Percentiles rank a stretch among this genome's conserved stretches.
phyloP scores from a whole-genome alignment of 2,329 filamentous ascomycete genomes.

The Monascus ruber region DNA sequence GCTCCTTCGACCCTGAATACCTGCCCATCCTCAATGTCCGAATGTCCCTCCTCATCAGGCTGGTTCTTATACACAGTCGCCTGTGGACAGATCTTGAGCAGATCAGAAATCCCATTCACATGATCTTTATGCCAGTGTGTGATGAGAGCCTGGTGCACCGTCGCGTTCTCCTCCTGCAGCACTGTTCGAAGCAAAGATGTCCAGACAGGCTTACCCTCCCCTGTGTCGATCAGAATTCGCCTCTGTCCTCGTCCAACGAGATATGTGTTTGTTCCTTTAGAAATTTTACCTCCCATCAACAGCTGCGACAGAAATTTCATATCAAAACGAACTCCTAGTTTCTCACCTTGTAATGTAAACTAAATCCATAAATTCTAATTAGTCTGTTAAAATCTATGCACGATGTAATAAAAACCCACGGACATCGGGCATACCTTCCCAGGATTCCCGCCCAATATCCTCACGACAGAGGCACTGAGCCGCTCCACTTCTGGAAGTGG shows the following conservation, averaged over 20 bases:
- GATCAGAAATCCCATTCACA: conserved; percentile 59
- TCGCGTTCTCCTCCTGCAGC: conserved; percentile 56
- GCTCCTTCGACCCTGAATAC: conserved; percentile 41
- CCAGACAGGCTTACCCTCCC: conserved; percentile 70
- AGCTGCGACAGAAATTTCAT: neutral
- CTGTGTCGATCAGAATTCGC: conserved; percentile 81
- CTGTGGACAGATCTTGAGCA: conserved; percentile 52
- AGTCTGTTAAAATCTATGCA: neutral
- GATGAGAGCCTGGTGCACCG: conserved; percentile 58
- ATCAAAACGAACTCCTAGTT: neutral
- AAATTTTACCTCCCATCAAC: neutral
- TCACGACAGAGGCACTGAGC: conserved; percentile 64
- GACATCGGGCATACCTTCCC: conserved; percentile 50
- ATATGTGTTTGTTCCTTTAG: conserved; percentile 78
- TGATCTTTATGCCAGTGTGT: conserved; percentile 95
- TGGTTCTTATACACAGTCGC: conserved; percentile 56
- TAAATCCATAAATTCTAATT: conserved; percentile 6
- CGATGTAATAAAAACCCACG: neutral
- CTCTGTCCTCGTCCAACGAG: conserved; percentile 63
- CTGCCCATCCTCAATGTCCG: conserved; percentile 46
- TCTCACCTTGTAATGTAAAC: conserved; percentile 49
- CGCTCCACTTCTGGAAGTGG: conserved; percentile 63
- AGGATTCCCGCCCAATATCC: conserved; percentile 84
- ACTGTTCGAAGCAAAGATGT: conserved; percentile 51
- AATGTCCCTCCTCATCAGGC: conserved; percentile 38